Evolutionary conservation across 495 filamentous ascomycete species (phyloP), one percentile per base, ranked within the genome.

Genomic region (Podospora sp.): DNA sequence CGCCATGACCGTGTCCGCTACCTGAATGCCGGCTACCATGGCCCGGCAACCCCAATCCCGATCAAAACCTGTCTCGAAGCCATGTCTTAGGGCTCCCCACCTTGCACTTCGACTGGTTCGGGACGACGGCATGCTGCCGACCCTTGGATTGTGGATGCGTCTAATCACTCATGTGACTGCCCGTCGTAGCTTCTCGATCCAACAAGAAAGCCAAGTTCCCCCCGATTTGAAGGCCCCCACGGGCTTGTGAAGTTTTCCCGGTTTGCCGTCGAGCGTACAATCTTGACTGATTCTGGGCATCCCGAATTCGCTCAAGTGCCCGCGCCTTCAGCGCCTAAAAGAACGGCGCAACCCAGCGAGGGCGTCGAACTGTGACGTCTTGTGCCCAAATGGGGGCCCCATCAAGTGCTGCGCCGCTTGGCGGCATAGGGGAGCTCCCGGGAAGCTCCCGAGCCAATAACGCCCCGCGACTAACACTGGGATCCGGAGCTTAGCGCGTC

Each of bases 331-430:
- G 11, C 53, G 53, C 53, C 22, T 27, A 26, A 57, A 24, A 57
- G 9, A 57, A 26, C 53, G 53, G 12, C 26, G 53, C 22, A 24
- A 57, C 20, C 53, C 22, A 21, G 35, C 20, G 29, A 36, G 26
- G 29, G 25, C 20, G 12, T 50, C 18, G 21, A 50, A 62, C 20
- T 26, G 35, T 62, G 60, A 50, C 60, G 60, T 62, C 60, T 50
- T 46, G 12, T 46, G 21, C 36, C 60, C 35, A 50, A 18, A 25
- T 50, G 16, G 21, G 33, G 9, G 25, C 21, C 52, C 2, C n/a
- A 5, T 6, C 3, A 22, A 14, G 6, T 50, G 60, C 60, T 62
- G 60, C 26, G 60, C 60, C 60, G n/a, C 60, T 5, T 25, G 36
- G 60, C 60, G 36, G 36, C 60, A 62, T 62, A 11, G 60, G 35